Percentiles rank a stretch among this genome's conserved stretches.
Evolutionary conservation across 1,284 basidiomycete species (phyloP).

Genomic region (Caloboletus firmus): DNA sequence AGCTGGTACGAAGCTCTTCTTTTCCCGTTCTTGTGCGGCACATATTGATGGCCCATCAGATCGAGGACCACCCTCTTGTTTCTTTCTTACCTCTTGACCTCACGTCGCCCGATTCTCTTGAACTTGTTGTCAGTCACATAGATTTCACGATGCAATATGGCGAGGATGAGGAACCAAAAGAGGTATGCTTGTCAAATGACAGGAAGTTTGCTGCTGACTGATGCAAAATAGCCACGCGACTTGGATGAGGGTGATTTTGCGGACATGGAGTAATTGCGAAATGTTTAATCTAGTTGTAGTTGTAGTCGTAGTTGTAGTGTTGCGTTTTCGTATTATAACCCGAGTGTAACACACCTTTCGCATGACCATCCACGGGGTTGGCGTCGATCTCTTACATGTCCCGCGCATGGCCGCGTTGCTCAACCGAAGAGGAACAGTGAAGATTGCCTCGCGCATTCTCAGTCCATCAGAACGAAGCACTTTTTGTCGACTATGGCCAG

Average conservation of each 20-base stretch:
- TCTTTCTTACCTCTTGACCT: conserved; percentile 96
- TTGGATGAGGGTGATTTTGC: conserved; percentile 86
- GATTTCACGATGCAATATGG: conserved; percentile 98
- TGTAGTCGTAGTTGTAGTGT: conserved; percentile 10
- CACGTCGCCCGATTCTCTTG: conserved; percentile 86
- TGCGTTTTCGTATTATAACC: not conserved
- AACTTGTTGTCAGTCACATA: conserved; percentile 90
- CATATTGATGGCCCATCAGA: conserved; percentile 52
- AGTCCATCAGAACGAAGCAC: conserved; percentile 50
- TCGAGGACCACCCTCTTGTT: conserved; percentile 97
- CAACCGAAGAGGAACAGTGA: conserved; percentile 47
- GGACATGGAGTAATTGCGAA: conserved; percentile 54
- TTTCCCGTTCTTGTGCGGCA: conserved; percentile 5
- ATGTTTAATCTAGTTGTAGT: not conserved
- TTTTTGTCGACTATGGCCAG: conserved; percentile 41
- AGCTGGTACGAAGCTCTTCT: conserved; percentile 64
- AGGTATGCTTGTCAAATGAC: conserved; percentile 49
- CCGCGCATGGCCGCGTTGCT: conserved; percentile 63
- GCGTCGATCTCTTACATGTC: conserved; percentile 74
- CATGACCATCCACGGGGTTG: conserved; percentile 72
- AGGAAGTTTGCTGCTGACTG: not conserved
- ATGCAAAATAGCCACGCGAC: conserved; percentile 65
- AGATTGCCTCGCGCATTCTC: conserved; percentile 64
- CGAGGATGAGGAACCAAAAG: conserved; percentile 90
- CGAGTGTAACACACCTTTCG: not conserved